Evolutionary conservation across 1,284 basidiomycete genomes (phyloP), one percentile per base, ranked within the genome.

Genomic region (Cerioporus squamosus): DNA sequence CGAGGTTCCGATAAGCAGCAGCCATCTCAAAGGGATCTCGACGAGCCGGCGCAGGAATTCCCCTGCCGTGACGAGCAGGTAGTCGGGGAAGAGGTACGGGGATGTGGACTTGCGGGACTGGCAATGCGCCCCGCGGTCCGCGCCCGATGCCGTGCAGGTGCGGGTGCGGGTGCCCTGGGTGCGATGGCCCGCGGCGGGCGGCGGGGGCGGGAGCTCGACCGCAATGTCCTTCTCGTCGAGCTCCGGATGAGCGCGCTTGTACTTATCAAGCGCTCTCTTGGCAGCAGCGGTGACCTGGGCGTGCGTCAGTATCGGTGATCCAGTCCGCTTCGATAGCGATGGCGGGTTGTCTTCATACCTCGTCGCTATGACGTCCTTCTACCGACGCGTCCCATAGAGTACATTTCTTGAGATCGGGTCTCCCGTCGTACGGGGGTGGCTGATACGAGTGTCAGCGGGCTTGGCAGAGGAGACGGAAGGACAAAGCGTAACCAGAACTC

Each of bases 211-310:
- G 62, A 87, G 65, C 51, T 87, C 87, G 39, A 90, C 80, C 44
- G 80, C 75, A 55, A 91, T 68, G 33, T 80, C 81, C 20, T 80
- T 74, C 17, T 82, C 81, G 24, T 79, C 74, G 20, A 87, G 70
- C 18, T 87, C 84, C 15, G 88, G 87, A 50, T 87, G 78, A 1
- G 77, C 72, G 18, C 71, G 72, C 62, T 80, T 83, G 68, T 82
- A 82, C n/a, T 88, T 80, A 33, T 81, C 81, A 24, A 86, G 72
- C 0, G 90, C 90, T 48, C 76, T 79, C 67, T 90, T 83, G 17
- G 85, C 84, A 0, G 92, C 92, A 46, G 77, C 81, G 38, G 82
- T 79, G n/a, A 93, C 86, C 90, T 93, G 60, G 18, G 53, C 26
- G 20, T 42, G n/a, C 23, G 24, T 29, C 6, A 22, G 14, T 3